phyloP scores from a whole-genome alignment of 2,329 filamentous ascomycete genomes.

The Fusarium camptoceras region DNA sequence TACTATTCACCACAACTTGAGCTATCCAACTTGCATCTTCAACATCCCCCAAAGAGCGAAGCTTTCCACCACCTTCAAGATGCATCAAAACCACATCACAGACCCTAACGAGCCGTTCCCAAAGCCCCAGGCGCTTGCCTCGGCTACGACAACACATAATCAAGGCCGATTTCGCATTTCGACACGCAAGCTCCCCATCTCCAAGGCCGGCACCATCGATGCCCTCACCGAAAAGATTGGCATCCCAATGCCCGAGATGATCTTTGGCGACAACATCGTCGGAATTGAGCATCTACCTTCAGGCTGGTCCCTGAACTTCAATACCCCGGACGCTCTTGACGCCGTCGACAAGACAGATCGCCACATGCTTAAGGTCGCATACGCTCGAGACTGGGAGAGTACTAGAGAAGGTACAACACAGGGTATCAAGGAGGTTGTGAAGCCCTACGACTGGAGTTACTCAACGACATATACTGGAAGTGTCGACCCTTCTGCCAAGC shows the following conservation, averaged over 20 bases:
- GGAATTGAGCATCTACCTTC: slow-evolving; percentile 77
- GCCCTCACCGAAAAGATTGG: slow-evolving; percentile 81
- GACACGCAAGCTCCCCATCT: slow-evolving; percentile 92
- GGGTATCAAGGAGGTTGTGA: slow-evolving; percentile 92
- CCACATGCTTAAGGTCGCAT: slow-evolving; percentile 92
- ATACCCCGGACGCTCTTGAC: slow-evolving; percentile 88
- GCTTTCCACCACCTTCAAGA: slow-evolving; percentile 33
- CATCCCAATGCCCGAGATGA: slow-evolving; percentile 97
- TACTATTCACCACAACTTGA: not conserved
- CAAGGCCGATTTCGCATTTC: slow-evolving; percentile 79
- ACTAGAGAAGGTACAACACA: slow-evolving; percentile 80
- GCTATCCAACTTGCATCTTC: slow-evolving; percentile 7
- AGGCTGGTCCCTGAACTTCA: slow-evolving; percentile 85
- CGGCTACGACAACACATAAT: slow-evolving; percentile 66
- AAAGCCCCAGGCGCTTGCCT: slow-evolving; percentile 60
- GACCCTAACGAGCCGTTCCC: slow-evolving; percentile 67
- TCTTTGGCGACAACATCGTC: slow-evolving; percentile 95
- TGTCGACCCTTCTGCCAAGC: slow-evolving; percentile 53
- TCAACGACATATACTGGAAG: slow-evolving; percentile 88
- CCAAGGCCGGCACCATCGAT: slow-evolving; percentile 91
- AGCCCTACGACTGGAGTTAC: slow-evolving; percentile 99
- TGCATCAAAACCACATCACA: slow-evolving; percentile 53
- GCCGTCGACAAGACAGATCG: slow-evolving; percentile 92
- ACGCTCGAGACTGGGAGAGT: slow-evolving; percentile 85
- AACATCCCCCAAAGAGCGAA: not conserved